Conservation (phyloP, 208 protist species). For the Spironucleus salmonicida region DNA sequence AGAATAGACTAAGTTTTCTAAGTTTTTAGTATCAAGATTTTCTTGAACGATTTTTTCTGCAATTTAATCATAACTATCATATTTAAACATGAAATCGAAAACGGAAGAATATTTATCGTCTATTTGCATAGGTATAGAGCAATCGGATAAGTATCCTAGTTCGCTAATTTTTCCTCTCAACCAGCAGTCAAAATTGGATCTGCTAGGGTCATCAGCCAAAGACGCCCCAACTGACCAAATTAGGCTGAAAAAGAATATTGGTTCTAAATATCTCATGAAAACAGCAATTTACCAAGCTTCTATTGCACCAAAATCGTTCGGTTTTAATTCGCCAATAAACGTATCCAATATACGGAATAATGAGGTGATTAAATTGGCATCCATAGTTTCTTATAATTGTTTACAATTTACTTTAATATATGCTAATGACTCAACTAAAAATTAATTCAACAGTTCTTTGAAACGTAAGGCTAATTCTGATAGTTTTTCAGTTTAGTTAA, state of each 20-base stretch:
- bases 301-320: constrained; percentile 2
- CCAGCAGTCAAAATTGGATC: constrained; percentile 71
- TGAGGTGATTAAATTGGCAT: not conserved
- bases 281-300: not conserved
- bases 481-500: not conserved
- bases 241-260: constrained; percentile 78
- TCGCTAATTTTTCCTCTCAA: constrained; percentile 61
- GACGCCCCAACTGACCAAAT: constrained; percentile 88
- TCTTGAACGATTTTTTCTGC: too few species aligned
- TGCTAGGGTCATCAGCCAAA: constrained; percentile 59
- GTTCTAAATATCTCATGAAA: constrained; percentile 47
- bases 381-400: not conserved
- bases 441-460: constrained; percentile 5
- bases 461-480: not conserved
- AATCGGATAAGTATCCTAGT: constrained; percentile 33
- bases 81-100: constrained; percentile 6
- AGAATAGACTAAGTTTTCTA: too few species aligned
- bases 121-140: constrained; percentile 62
- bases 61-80: too few species aligned
- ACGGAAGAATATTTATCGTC: constrained; percentile 63
- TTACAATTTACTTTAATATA: not conserved
- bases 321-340: constrained; percentile 19
- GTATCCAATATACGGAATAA: constrained; percentile 1
- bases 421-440: not conserved
- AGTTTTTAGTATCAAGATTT: too few species aligned